These are phyloP conservation scores for Lichtheimia hyalospora DNA, from an alignment of 371 early-diverging fungal species.

Conservation along the genomic window DNA sequence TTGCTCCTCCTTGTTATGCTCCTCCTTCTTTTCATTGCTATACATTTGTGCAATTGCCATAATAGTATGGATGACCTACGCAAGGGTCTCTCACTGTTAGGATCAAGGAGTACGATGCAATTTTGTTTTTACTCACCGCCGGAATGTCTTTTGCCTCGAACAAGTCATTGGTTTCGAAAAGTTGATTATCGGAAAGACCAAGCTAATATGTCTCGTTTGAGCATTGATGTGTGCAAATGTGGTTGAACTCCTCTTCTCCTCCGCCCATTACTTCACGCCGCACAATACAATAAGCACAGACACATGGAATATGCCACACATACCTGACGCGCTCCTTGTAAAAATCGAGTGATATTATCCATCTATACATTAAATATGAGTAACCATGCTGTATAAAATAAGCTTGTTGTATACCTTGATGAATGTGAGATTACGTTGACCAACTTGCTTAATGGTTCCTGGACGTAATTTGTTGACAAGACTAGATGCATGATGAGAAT, in stretches of 20 bases:
- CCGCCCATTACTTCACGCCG: not conserved
- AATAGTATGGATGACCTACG: conserved; percentile 40
- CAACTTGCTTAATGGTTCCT: conserved; percentile 48
- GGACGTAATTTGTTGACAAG: conserved; percentile 46
- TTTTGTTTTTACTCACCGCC: conserved; percentile 43
- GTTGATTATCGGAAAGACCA: conserved; percentile 77
- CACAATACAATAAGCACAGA: not conserved
- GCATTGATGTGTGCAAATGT: too few relatives aligned
- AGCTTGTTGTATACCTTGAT: conserved; percentile 26
- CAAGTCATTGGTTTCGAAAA: conserved; percentile 90
- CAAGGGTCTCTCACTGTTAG: too few relatives aligned
- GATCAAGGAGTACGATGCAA: too few relatives aligned
- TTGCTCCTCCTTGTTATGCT: too few relatives aligned
- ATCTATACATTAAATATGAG: conserved; percentile 49
- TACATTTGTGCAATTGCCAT: conserved; percentile 27
- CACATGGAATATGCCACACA: not conserved
- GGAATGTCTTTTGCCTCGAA: conserved; percentile 85
- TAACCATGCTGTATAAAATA: too few relatives aligned
- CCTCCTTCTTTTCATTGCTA: conserved; percentile 3
- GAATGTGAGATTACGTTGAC: conserved; percentile 41
- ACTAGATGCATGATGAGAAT: conserved; percentile 15
- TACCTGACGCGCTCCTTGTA: conserved; percentile 63
- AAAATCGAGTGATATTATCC: conserved; percentile 78
- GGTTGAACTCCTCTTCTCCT: not conserved
- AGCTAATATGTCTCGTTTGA: conserved; percentile 33